Base-by-base conservation (phyloP, 768 basidiomycete genomes). In the Mycena albidolilacea region DNA sequence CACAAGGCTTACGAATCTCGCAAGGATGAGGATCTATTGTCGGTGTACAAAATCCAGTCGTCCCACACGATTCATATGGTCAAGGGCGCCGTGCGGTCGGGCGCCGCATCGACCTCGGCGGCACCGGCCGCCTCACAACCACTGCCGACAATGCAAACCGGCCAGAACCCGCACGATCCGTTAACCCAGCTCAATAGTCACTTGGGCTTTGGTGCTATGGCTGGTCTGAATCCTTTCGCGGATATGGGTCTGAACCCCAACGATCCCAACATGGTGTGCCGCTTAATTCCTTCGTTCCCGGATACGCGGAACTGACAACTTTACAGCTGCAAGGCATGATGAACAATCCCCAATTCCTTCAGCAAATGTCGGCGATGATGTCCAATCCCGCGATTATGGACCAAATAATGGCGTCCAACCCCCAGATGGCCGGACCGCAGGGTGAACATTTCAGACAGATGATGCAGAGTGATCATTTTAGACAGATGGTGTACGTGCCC, bases 11-110 rank as follows among this genome's bases (percentile, higher is more conserved):
- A 74, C 59, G 38, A 64, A 46, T 71, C 9, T 23, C 21, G 37
- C 15, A 77, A 96, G 92, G 95, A 96, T 76, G 96, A 97, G 62
- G 96, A 98, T 77, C 78, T 81, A 14, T 85, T 98, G 11, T 91
- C 93, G 1, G 86, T 87, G 9, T 98, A 98, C 89, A 97, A 98
- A 87, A 96, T 98, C 70, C 94, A 95, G 78, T 90, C 93, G 0
- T 87, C 89, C 4, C 95, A 98, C 80, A 97, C 96, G 0, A 91
- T 97, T 52, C 96, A 96, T 81, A 96, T 96, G 94, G 97, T 97
- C 77, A 97, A 97, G 80, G 94, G 95, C 30, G 91, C 89, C 11
- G 87, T 92, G 1, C 88, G 92, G 9, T 80, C 90, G 0, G 80
- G 82, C 8, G 85, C 81, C 10, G 79, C 86, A 0, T 82, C 87